Percentiles rank a stretch among this genome's conserved stretches.
Evolutionary conservation across 768 basidiomycete genomes (phyloP).

Genomic region (Agaricus subrufescens): DNA sequence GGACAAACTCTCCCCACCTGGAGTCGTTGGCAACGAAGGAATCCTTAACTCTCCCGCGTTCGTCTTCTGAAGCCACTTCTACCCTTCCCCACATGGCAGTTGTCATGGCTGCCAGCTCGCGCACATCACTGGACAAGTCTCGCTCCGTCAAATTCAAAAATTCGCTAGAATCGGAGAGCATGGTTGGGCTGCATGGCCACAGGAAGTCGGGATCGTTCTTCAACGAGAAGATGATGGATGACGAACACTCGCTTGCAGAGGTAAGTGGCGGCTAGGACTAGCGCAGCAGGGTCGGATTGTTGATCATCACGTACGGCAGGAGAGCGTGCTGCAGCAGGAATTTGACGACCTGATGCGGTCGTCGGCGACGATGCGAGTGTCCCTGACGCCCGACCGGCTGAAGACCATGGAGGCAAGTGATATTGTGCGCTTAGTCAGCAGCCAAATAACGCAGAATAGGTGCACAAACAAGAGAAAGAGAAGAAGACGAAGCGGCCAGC

Average conservation of each 20-base stretch:
- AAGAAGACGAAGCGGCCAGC: conserved; percentile 37
- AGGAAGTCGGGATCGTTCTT: conserved; percentile 50
- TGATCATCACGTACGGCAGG: conserved; percentile 30
- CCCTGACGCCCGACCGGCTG: conserved; percentile 89
- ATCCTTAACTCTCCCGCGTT: conserved; percentile 22
- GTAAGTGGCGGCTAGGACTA: conserved; percentile 11
- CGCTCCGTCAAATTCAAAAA: conserved; percentile 54
- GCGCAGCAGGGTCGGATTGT: conserved; percentile 4
- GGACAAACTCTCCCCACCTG: conserved; percentile 42
- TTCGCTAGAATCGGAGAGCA: conserved; percentile 34
- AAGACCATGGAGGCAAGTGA: conserved; percentile 85
- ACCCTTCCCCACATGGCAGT: conserved; percentile 20
- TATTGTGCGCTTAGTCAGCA: conserved; percentile 29
- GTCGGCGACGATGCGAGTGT: conserved; percentile 90
- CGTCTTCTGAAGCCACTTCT: conserved; percentile 32
- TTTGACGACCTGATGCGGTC: conserved; percentile 94
- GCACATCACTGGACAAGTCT: conserved; percentile 63
- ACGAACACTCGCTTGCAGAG: conserved; percentile 30
- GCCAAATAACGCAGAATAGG: conserved; percentile 34
- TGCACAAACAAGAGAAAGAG: conserved; percentile 72
- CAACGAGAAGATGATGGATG: conserved; percentile 48
- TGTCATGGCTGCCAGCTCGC: conserved; percentile 25
- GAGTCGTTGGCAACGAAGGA: conserved; percentile 32
- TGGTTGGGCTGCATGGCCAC: conserved; percentile 35
- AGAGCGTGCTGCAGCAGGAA: conserved; percentile 60